Percentiles rank a stretch among this genome's conserved stretches.
phyloP scores from a whole-genome alignment of 2,329 filamentous ascomycete species.

The Daldinia sp. region DNA sequence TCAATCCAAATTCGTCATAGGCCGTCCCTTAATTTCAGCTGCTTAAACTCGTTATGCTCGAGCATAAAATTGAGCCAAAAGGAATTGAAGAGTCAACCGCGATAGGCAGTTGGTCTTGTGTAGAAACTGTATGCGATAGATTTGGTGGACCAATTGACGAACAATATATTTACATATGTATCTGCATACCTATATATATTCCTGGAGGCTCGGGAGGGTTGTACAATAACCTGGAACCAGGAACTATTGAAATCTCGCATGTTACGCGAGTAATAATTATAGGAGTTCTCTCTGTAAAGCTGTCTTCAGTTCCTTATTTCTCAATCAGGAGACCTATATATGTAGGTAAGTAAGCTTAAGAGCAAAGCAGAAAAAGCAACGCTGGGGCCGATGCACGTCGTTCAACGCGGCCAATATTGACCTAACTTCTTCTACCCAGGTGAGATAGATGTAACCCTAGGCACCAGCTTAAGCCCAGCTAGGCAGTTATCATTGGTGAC shows the following conservation, averaged over 20 bases:
- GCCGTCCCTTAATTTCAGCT: not conserved
- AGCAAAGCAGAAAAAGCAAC: not conserved
- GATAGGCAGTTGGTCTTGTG: constrained; percentile 5
- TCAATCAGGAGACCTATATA: not conserved
- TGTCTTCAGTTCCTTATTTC: constrained; percentile 1
- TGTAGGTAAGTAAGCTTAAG: constrained; percentile 3
- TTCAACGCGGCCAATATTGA: constrained; percentile 17
- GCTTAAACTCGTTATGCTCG: not conserved
- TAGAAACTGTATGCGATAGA: constrained; percentile 6
- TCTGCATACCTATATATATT: no score
- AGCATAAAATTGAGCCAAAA: not conserved
- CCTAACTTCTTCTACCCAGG: not conserved
- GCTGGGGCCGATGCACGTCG: constrained; percentile 26
- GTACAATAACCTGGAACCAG: not conserved
- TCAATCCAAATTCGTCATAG: not conserved
- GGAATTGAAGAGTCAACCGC: not conserved
- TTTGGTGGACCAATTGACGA: not conserved
- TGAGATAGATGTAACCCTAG: not conserved
- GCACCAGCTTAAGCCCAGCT: constrained; percentile 4
- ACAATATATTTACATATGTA: not conserved
- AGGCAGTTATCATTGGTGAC: constrained; percentile 16
- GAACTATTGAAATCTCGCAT: not conserved
- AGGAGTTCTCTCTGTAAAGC: not conserved
- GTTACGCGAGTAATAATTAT: not conserved
- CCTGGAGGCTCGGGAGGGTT: not conserved